Base-by-base conservation (phyloP, 305 asterid genomes). In the Salvia sclarea region DNA sequence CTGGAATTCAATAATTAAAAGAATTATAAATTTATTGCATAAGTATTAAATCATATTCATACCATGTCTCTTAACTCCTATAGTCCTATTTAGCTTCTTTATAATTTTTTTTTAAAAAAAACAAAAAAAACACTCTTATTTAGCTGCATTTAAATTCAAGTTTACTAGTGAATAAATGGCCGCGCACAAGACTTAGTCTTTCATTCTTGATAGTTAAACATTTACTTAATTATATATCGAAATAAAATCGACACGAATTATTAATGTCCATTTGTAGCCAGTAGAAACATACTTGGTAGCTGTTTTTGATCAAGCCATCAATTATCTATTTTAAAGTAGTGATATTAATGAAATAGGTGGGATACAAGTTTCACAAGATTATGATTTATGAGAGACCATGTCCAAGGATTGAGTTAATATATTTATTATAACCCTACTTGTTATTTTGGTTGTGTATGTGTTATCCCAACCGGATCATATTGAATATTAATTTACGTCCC, bases 251-350 rank as follows among this genome's bases (percentile, higher is more conserved):
- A 50, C 48, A 59, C 22, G 25, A 61, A 56, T 30, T 56, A 57
- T 16, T 41, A 17, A 33, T 13, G 77, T 41, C 54, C 54, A 44
- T 71, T n/a, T 78, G 72, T 17, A 44, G 79, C 55, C 69, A 48
- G 44, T 50, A 49, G 62, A 50, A 47, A 56, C 43, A 67, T 41
- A 66, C 33, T 55, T 50, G 49, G 17, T 20, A 56, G 41, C 31
- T 75, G 67, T 43, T 38, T 38, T 65, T 47, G 13, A 61, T 54
- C 61, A 70, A 66, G 37, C 66, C 9, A 22, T 57, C 48, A 48
- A 47, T 63, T 16, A 61, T 31, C 54, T 37, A 53, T 61, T 67
- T 50, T 8, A 37, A 22, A 28, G 8, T 2, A 2, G 22, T 30
- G 2, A 17, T 12, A 12, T 25, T 18, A 59, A 53, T 30, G 0